phyloP scores from a whole-genome alignment of 2,329 filamentous ascomycete species.

The Thielaviopsis musarum region DNA sequence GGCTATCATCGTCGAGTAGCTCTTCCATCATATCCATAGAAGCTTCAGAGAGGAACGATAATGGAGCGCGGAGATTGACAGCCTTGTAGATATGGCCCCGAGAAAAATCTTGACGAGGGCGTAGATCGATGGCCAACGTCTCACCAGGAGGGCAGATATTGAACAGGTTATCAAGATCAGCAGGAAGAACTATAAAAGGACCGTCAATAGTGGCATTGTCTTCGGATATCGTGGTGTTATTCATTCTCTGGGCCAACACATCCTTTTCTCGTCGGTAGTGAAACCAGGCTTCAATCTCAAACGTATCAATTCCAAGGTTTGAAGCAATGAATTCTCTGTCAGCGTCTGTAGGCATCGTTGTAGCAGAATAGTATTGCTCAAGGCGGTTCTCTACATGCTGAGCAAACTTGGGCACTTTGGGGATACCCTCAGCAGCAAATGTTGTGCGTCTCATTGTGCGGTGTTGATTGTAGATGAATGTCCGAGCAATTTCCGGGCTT shows the following conservation, averaged over 20 bases:
- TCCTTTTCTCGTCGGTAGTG: slow-evolving; percentile 35
- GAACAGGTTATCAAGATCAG: slow-evolving; percentile 32
- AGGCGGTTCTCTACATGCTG: slow-evolving; percentile 32
- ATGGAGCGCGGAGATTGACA: slow-evolving; percentile 33
- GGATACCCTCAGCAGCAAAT: slow-evolving; percentile 22
- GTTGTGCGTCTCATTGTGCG: slow-evolving; percentile 24
- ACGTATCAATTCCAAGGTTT: slow-evolving; percentile 33
- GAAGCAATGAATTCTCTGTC: slow-evolving; percentile 37
- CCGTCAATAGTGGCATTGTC: slow-evolving; percentile 18
- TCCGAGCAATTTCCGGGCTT: slow-evolving; percentile 20
- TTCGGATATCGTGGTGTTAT: slow-evolving; percentile 26
- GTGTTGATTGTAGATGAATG: slow-evolving; percentile 29
- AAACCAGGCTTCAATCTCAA: slow-evolving; percentile 37
- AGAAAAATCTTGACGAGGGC: slow-evolving; percentile 29
- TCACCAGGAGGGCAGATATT: slow-evolving; percentile 31
- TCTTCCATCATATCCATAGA: slow-evolving; percentile 33
- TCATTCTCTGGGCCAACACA: slow-evolving; percentile 27
- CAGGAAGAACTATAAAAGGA: slow-evolving; percentile 32
- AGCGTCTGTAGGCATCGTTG: slow-evolving; percentile 30
- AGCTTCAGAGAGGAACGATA: slow-evolving; percentile 30
- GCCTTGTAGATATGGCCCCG: slow-evolving; percentile 35
- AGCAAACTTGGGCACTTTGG: slow-evolving; percentile 29
- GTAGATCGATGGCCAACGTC: slow-evolving; percentile 32
- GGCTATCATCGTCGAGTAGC: slow-evolving; percentile 31
- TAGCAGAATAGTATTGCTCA: slow-evolving; percentile 34